Base-by-base conservation (phyloP, 2,329 filamentous ascomycete genomes). In the Fusarium zealandicum region DNA sequence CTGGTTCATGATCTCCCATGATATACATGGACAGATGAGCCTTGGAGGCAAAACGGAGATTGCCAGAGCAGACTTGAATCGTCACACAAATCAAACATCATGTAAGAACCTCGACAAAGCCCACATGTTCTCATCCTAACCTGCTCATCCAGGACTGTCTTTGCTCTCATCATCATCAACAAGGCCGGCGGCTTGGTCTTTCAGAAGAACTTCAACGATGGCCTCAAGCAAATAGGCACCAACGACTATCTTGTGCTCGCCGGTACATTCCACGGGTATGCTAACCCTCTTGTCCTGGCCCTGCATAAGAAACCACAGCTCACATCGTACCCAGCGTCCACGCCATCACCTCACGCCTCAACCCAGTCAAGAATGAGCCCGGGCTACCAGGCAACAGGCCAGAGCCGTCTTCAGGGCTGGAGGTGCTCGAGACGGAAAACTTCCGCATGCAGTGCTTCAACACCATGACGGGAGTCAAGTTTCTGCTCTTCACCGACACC, bases 161-260 rank as follows among this genome's bases (percentile, higher is more conserved):
- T 96, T 75, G 88, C 93, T 54, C 88, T 99, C 71, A 92, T 98
- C 73, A 89, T 99, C 73, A 96, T 99, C 80, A 98, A 97, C 82
- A 99, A 99, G 83, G 93, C 95, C 62, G 95, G 93, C 56, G 95
- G 95, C 68, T 84, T 99, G 47, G 88, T 99, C 76, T 99, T 96
- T 81, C 93, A 98, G 77, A 91, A 92, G 67, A 90, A 92, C 70
- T 98, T 99, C 75, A 88, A 93, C 69, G 86, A 93, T 36, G 90
- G 84, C 38, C 84, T 99, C 54, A 90, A 90, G 73, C 92, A 93
- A 73, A 87, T 99, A 66, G 90, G 86, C 65, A 93, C 91, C 66
- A 99, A 99, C 73, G 95, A 99, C 80, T 96, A 96, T 72, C 89
- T 99, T 27, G 93, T 98, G 65, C 86, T 99, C 22, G 95, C 95